Evolutionary conservation across 2,329 filamentous ascomycete species (phyloP), one percentile per base, ranked within the genome.

Genomic region (Calonectria henricotiae): DNA sequence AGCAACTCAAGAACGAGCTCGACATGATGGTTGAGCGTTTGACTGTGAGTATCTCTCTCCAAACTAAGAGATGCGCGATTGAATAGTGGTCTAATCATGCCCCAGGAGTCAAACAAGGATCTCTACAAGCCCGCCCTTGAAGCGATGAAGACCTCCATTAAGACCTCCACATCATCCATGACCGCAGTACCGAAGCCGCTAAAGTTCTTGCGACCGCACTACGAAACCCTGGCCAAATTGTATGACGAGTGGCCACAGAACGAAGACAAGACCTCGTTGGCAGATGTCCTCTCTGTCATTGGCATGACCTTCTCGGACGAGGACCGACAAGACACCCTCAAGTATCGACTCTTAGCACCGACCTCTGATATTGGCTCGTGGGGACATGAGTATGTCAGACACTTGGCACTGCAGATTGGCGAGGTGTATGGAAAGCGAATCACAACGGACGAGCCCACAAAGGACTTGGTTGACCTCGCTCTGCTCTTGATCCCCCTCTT

Each of bases 241-340:
- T 98, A 98, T 86, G 95, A 97, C 70, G 90, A 92, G 82, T 99
- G 97, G 96, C 89, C 93, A 4, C 89, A 89, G 67, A 91, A 94
- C 74, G 90, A 94, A 63, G 91, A 98, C 85, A 98, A 97, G 89
- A 94, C 92, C 71, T 90, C 95, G 4, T 87, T 99, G 74, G 97
- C 96, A 54, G 97, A 99, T 84, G 96, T 98, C 77, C 87, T 99
- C 62, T 99, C 96, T 15, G 96, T 99, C 60, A 93, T 99, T 76
- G 96, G 96, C 72, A 99, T 99, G 96, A 99, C 96, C 65, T 98
- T 96, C 82, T 98, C 96, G 60, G 96, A 98, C 80, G 96, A 98
- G 84, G 94, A 98, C 79, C 92, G 94, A 82, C 91, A 97, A 83
- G 96, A 99, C 83, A 98, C 96, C 61, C 89, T 99, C 79, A 98